Percentiles rank a stretch among this genome's conserved stretches.
Conservation (phyloP, 1,284 basidiomycete species). For the Xerocomus amazonicus region DNA sequence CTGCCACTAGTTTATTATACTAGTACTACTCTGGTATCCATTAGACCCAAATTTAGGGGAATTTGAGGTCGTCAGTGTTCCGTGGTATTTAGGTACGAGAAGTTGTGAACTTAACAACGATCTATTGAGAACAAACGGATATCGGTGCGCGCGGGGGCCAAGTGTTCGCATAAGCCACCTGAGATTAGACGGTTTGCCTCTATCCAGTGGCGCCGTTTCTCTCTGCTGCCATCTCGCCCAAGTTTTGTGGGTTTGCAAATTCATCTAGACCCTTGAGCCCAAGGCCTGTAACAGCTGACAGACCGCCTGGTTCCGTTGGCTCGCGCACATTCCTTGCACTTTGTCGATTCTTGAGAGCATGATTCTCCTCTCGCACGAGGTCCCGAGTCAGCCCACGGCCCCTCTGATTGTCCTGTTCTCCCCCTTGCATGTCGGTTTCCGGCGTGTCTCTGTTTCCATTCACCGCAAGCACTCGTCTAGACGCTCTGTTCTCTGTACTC, state of each 20-base stretch:
- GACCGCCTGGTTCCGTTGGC: slow-evolving; percentile 14
- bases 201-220: not conserved
- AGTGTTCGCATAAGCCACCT: no score
- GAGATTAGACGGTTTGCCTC: slow-evolving; percentile 4
- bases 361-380: not conserved
- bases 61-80: no score
- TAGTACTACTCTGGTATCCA: no score
- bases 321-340: slow-evolving; percentile 6
- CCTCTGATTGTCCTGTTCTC: slow-evolving; percentile 5
- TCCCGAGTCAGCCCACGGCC: not conserved
- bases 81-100: no score
- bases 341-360: slow-evolving; percentile 12
- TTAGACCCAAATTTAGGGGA: no score
- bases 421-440: slow-evolving; percentile 3
- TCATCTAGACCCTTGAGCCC: slow-evolving; percentile 31
- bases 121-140: no score
- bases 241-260: slow-evolving; percentile 2
- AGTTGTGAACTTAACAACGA: no score
- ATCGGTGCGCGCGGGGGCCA: no score
- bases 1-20: no score
- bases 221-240: slow-evolving; percentile 10
- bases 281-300: slow-evolving; percentile 30
- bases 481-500: not conserved
- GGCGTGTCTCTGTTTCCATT: not conserved
- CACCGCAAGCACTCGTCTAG: not conserved